Evolutionary conservation across 768 basidiomycete genomes (phyloP), one percentile per base, ranked within the genome.

Genomic region (Mycena rosella): DNA sequence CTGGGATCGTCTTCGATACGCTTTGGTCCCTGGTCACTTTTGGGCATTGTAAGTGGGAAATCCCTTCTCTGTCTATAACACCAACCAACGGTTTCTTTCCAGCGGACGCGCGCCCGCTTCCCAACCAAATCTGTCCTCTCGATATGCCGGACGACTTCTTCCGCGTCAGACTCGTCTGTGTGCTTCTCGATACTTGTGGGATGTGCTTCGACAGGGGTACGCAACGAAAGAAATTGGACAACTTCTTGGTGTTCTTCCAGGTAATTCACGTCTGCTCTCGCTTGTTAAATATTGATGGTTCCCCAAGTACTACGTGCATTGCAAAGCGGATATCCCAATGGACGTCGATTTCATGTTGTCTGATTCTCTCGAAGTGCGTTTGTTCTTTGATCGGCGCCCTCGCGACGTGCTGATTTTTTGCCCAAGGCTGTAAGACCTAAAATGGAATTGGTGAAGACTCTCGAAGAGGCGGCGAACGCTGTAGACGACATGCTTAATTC

Each of bases 61-160:
- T n/a, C 17, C 26, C 6, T 61, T 49, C 29, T 5, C 38, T 66
- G 13, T 30, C 15, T 29, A 32, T 40, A 30, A 20, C 17, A 20
- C 55, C 63, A 77, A 56, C 74, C 55, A 63, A 32, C 71, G 38
- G 9, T 15, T 59, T 56, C 42, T 36, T 63, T 40, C 36, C 73
- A 98, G 96, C 93, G 51, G 96, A 98, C 38, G 94, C 94, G 2
- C 87, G 96, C 45, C 96, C 96, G 8, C 76, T 94, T 20, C 97
- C 95, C 3, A 88, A 89, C 53, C 89, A 92, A 68, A 76, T 84
- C 6, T 92, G 89, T 68, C 79, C 89, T 4, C 83, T 98, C 60
- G 98, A 99, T 76, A 91, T 94, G 84, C 93, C 94, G 0, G 95
- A 98, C 77, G 98, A 99, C 76, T 99, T 93, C 79, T 99, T 99